Base-by-base conservation (phyloP, 139 green algal species). In the Chlamydomonas eustigma region DNA sequence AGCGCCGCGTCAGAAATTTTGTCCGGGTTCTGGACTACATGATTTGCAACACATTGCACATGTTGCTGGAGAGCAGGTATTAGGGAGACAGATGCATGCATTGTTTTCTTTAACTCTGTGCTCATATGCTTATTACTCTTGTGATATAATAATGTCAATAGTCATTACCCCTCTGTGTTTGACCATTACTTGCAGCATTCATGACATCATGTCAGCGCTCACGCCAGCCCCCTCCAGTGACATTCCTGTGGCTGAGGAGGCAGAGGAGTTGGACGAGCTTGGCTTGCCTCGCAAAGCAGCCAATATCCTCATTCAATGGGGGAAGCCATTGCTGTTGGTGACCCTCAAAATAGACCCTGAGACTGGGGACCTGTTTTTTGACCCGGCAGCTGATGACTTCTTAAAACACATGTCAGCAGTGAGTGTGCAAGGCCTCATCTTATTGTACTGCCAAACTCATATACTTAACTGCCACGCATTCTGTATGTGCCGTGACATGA, bases 1-100 rank as follows among this genome's bases (percentile, higher is more conserved):
- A 92, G 79, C 78, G 91, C 8, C 78, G 86, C 1, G 76, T 96
- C 5, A 51, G 84, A 32, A 83, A 71, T 50, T 93, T 90, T 71
- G 84, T 96, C 6, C 77, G 83, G n/a, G 81, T 94, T 83, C 70
- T 84, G 36, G 91, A 95, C 73, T 93, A 91, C 78, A 89, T 93
- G 70, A 71, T 93, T 6, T 89, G 84, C 50, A 87, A 89, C 39
- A 76, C 84, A 1, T 78, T 94, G 32, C 85, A 91, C 74, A 76
- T 75, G 22, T 32, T 92, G 38, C 73, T 92, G 68, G n/a, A 51
- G 37, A 79, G 76, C 69, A 79, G 82, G 72, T 75, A 83, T 25
- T 77, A n/a, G n/a, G n/a, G n/a, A n/a, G n/a, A n/a, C n/a, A n/a
- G n/a, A n/a, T n/a, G n/a, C n/a, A n/a, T n/a, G n/a, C n/a, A n/a